Conservation (phyloP, 2,329 filamentous ascomycete species). For the Verruconis gallopava region DNA sequence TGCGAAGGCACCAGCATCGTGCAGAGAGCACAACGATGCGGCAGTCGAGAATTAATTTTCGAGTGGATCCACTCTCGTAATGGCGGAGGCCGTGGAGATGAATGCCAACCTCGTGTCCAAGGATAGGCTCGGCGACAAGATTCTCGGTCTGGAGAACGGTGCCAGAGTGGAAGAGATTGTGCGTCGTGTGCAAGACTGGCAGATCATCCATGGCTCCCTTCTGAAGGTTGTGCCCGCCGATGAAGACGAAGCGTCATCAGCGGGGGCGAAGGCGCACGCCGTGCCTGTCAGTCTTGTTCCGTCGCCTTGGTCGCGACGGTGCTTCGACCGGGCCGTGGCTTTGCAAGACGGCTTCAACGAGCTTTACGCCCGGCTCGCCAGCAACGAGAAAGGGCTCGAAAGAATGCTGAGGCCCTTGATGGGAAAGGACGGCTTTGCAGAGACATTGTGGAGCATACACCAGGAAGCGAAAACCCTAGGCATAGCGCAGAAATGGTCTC, state of each 20-base stretch:
- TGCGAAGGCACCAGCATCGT: too few species aligned
- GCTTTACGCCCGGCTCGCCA: conserved; percentile 38
- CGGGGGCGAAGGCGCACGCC: conserved; percentile 19
- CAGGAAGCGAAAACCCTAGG: conserved; percentile 20
- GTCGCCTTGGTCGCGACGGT: conserved; percentile 20
- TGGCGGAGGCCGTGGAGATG: too few species aligned
- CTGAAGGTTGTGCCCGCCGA: conserved; percentile 23
- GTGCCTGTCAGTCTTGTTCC: conserved; percentile 25
- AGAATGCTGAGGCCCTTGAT: conserved; percentile 21
- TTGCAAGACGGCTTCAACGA: conserved; percentile 48
- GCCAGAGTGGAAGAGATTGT: too few species aligned
- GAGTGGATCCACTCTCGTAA: too few species aligned
- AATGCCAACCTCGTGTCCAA: too few species aligned
- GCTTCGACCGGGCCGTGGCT: conserved; percentile 35
- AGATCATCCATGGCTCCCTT: conserved; percentile 29
- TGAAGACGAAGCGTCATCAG: conserved; percentile 14
- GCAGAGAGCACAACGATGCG: too few species aligned
- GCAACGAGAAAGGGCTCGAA: conserved; percentile 27
- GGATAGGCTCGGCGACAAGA: too few species aligned
- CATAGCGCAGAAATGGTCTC: conserved; percentile 20
- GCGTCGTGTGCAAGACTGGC: too few species aligned
- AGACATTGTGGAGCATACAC: conserved; percentile 27
- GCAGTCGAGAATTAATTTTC: too few species aligned
- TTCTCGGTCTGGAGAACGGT: too few species aligned
- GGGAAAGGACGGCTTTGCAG: conserved; percentile 22